Base-by-base conservation (phyloP, 2,329 filamentous ascomycete genomes). In the Fusarium sterilihyphosum region DNA sequence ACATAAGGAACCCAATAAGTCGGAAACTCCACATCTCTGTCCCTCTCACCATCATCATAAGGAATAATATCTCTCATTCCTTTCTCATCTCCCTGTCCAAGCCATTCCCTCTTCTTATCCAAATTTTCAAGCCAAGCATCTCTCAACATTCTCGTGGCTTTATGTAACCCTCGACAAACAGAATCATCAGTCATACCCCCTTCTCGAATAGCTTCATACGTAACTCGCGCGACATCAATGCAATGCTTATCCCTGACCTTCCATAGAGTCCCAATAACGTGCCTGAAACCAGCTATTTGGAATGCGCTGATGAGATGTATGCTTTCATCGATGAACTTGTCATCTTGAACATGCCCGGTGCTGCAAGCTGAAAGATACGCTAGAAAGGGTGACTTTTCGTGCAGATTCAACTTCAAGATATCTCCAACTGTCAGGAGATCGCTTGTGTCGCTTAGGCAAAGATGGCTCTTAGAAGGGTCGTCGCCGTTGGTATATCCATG, bases 281-380 rank as follows among this genome's bases (percentile, higher is more conserved):
- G 64, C 1, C 64, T n/a, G 0, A 70, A 63, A 0, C 67, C 57
- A 9, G 57, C 53, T 7, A 68, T 5, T 24, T 66, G 61, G 1
- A 54, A 68, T 5, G 65, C 53, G n/a, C 54, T 54, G 20, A 66
- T 66, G 3, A 60, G 41, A 47, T 68, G 53, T 4, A 66, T 66
- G 4, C 61, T 50, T 14, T 68, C 65, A 8, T 61, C 65, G 2
- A 40, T 47, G 20, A 60, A 58, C 1, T 31, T 46, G 10, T 60
- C 46, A 8, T 60, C 43, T 4, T 66, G 22, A 9, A 66, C 29
- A 7, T n/a, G 44, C 0, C 61, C 65, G 2, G 65, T 66, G 8
- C 44, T 33, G 0, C 65, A 68, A 0, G 65, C 61, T 6, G 61
- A 68, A 1, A 66, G 43, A 20, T 68, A 68, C 0, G 61, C 65